phyloP scores from a whole-genome alignment of 345 rosid genomes.

The Eucalyptus lansdowneana region DNA sequence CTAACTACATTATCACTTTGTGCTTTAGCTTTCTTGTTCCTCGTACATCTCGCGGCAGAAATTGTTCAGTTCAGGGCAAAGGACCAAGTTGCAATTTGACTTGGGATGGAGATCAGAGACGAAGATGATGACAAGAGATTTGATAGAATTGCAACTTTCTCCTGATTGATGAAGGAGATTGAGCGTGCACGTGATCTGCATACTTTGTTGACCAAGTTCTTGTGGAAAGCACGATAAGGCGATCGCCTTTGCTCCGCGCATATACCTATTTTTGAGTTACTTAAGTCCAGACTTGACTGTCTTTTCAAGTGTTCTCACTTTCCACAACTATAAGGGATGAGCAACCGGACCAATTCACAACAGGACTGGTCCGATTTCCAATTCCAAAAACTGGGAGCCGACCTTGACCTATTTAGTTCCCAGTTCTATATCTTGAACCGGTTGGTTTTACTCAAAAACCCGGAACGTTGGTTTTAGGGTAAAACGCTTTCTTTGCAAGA shows the following conservation, averaged over 20 bases:
- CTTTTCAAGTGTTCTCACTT: not conserved
- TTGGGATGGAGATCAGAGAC: not conserved
- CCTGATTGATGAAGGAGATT: not conserved
- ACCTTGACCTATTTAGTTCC: not conserved
- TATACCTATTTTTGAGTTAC: too few species aligned
- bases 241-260: not conserved
- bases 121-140: not conserved
- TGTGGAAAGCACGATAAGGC: not conserved
- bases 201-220: not conserved
- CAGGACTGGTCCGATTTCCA: not conserved
- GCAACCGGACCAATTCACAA: not conserved
- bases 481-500: not conserved
- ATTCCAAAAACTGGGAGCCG: not conserved
- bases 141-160: not conserved
- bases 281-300: not conserved
- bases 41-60: too few species aligned
- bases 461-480: not conserved
- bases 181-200: not conserved
- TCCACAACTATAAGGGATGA: not conserved
- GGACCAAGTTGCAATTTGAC: not conserved
- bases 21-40: not conserved
- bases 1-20: not conserved
- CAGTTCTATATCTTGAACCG: not conserved
- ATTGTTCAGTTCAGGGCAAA: too few species aligned
- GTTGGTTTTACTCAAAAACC: not conserved